phyloP scores from a whole-genome alignment of 2,329 filamentous ascomycete species.

The Metarhizium rileyi region DNA sequence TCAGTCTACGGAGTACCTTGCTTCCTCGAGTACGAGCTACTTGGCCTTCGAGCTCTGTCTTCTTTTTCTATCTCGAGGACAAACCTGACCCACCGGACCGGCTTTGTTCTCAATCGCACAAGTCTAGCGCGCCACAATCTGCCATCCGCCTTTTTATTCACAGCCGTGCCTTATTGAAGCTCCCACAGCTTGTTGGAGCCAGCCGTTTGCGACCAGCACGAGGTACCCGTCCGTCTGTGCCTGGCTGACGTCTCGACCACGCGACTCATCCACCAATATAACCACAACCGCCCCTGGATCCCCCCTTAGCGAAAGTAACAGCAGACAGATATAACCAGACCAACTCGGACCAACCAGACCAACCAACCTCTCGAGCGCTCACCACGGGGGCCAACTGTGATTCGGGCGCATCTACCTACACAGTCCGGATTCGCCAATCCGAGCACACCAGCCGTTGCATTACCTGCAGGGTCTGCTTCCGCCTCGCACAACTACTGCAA shows the following conservation, averaged over 20 bases:
- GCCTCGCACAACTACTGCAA: conserved; percentile 6
- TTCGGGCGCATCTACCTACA: background rate
- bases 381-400: background rate
- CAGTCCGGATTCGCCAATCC: background rate
- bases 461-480: background rate
- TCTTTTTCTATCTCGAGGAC: background rate
- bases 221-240: conserved; percentile 14
- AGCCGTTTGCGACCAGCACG: conserved; percentile 8
- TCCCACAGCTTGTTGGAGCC: background rate
- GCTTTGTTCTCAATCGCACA: conserved; percentile 6
- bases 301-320: background rate
- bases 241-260: conserved; percentile 5
- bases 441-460: background rate
- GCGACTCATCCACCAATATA: conserved; percentile 3
- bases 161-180: background rate
- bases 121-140: conserved; percentile 9
- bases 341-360: background rate
- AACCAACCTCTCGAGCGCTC: background rate
- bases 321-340: background rate
- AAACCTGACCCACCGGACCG: background rate
- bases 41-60: too few relatives aligned
- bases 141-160: conserved; percentile 9
- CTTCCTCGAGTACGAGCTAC: background rate
- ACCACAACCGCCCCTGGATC: background rate
- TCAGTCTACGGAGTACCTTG: background rate